A percentile compares a stretch with the other conserved stretches of the same genome.
These are phyloP conservation scores for Castanea crenata DNA, from an alignment of 306 rosid species.

Conservation along the genomic window DNA sequence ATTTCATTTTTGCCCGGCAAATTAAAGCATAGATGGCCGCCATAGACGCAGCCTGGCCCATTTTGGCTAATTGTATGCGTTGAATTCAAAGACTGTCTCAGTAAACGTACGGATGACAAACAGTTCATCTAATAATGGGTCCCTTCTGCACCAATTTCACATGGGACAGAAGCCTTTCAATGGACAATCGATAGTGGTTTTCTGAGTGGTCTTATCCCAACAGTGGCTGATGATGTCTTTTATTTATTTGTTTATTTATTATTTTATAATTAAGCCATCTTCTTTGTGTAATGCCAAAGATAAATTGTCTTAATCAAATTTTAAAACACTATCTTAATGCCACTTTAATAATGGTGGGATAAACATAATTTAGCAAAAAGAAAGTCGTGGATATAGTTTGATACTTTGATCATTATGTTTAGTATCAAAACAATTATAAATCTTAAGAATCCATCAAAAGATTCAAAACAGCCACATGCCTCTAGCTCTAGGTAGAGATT, in stretches of 20 bases:
- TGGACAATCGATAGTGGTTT: constrained; percentile 24
- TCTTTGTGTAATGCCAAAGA: not conserved
- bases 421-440: not conserved
- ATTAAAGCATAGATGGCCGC: not conserved
- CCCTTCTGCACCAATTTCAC: constrained; percentile 20
- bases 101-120: constrained; percentile 29
- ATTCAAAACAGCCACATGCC: too few species aligned
- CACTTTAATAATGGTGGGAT: constrained; percentile 1
- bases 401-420: constrained; percentile 9
- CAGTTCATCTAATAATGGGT: not conserved
- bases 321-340: not conserved
- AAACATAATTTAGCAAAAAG: not conserved
- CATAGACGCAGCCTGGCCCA: not conserved
- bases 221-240: constrained; percentile 1
- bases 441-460: not conserved
- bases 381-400: not conserved
- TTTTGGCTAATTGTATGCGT: not conserved
- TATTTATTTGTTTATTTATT: not conserved
- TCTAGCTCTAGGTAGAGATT: too few species aligned
- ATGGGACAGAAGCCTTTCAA: constrained; percentile 18
- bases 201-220: constrained; percentile 29
- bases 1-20: not conserved
- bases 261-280: not conserved
- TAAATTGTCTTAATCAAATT: not conserved
- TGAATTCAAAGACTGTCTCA: not conserved